Base-by-base conservation (phyloP, 805 yeast genomes). In the Helenozyma rhizophorensis region DNA sequence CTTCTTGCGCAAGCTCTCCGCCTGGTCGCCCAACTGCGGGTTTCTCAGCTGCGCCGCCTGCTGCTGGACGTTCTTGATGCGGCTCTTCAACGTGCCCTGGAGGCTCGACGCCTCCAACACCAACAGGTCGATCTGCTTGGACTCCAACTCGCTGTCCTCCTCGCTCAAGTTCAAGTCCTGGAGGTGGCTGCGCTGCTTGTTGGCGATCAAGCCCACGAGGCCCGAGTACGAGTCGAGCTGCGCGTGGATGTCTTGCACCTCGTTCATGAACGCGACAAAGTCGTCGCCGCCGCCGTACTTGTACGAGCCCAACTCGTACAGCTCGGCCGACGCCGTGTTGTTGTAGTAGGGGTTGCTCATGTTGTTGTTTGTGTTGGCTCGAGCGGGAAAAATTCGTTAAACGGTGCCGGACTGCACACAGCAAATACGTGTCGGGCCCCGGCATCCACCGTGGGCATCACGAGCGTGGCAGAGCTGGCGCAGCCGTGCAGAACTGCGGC, bases 1-100 rank as follows among this genome's bases (percentile, higher is more conserved):
- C 55, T 83, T 79, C 53, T 78, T 80, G 69, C 94, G 83, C 35
- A 83, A 74, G 53, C 83, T 83, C 58, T 89, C 95, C 27, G 95
- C 94, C 68, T 93, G 97, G 40, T 84, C 85, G 53, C 78, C 78
- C 61, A 86, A 87, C 51, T 93, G 84, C 28, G 76, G 65, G 65
- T 88, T 96, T 27, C 51, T 50, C 34, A 58, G 50, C 32, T 70
- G 72, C 28, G 74, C 74, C 24, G 85, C 82, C 32, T 71, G 70
- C 42, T 79, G 73, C 61, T 86, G 95, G 33, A 85, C 80, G 40
- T 72, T 65, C 59, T 86, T 85, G 58, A 93, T 81, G 53, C 86
- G 74, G 40, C 69, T 61, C 62, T 86, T 89, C 56, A 93, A 76
- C 36, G 74, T 71, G 42, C 73, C 71, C 54, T 90, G 95, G 50